These are phyloP conservation scores for Chlorella sp. DNA, from an alignment of 139 green algal species.

Conservation along the genomic window DNA sequence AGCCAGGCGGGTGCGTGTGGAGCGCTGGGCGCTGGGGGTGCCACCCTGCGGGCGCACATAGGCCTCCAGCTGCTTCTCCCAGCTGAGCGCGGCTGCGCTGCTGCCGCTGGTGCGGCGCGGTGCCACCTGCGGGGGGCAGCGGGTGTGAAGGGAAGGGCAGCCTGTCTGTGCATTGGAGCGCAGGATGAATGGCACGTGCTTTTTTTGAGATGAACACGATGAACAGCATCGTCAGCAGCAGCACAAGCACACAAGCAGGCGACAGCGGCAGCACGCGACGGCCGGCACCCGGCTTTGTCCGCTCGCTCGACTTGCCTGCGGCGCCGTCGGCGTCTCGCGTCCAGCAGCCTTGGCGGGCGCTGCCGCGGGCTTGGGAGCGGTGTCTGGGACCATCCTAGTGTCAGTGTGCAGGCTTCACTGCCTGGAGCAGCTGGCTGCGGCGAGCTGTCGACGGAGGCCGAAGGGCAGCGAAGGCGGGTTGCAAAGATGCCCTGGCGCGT, in stretches of 20 bases:
- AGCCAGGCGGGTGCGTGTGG: background rate
- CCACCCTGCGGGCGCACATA: conserved; percentile 1
- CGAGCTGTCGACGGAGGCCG: background rate
- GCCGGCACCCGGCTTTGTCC: too few species aligned
- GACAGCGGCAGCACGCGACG: too few species aligned
- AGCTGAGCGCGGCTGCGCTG: background rate
- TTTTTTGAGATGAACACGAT: background rate
- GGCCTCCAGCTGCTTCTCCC: conserved; percentile 23
- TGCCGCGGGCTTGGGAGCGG: background rate
- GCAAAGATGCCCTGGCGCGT: too few species aligned
- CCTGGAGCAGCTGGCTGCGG: background rate
- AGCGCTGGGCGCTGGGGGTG: background rate
- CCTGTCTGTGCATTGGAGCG: background rate
- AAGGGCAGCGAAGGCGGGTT: background rate
- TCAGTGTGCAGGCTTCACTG: background rate
- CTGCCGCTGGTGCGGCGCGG: background rate
- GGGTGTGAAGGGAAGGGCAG: background rate
- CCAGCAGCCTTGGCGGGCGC: background rate
- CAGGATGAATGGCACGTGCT: too few species aligned
- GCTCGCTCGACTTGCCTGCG: background rate
- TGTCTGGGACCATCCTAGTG: background rate
- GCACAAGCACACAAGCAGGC: background rate
- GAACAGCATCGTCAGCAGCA: background rate
- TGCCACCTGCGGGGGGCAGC: background rate
- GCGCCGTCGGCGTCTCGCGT: conserved; percentile 5